Evolutionary conservation across 768 basidiomycete species (phyloP).

Genomic region (Phanerochaete carnosa): DNA sequence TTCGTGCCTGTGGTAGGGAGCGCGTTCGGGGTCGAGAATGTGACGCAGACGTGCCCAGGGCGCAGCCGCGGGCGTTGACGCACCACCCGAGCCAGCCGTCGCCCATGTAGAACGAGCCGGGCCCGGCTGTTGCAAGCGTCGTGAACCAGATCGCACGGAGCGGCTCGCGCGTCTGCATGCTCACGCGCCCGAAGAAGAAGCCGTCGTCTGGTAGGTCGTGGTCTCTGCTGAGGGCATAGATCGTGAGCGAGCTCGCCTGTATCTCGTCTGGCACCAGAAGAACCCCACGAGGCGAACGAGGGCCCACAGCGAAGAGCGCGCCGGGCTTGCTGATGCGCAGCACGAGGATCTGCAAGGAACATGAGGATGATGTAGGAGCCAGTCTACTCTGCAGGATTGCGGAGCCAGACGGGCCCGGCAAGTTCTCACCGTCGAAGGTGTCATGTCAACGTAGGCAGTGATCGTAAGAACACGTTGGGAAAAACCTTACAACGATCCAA

Average conservation of each 20-base stretch:
- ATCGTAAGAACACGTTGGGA: constrained; percentile 24
- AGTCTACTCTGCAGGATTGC: constrained; percentile 61
- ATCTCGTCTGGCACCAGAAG: constrained; percentile 5
- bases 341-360: constrained; percentile 54
- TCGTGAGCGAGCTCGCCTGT: constrained; percentile 8
- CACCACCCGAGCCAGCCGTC: constrained; percentile 57
- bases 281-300: constrained; percentile 78
- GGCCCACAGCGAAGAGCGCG: constrained; percentile 72
- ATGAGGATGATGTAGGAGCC: not conserved
- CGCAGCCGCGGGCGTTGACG: too few species aligned
- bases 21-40: constrained; percentile 69
- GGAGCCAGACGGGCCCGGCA: constrained; percentile 67
- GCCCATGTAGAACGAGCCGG: constrained; percentile 86
- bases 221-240: constrained; percentile 12
- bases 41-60: constrained; percentile 62
- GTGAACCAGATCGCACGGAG: constrained; percentile 73
- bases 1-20: constrained; percentile 64
- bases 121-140: constrained; percentile 63
- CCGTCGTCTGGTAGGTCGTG: constrained; percentile 73
- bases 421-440: constrained; percentile 47
- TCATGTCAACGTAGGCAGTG: too few species aligned
- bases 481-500: constrained; percentile 59
- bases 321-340: constrained; percentile 73
- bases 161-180: constrained; percentile 63
- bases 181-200: constrained; percentile 71